Base-by-base conservation (phyloP, 192 early-diverging fungal genomes). In the Rhizoclosmatium sp. region DNA sequence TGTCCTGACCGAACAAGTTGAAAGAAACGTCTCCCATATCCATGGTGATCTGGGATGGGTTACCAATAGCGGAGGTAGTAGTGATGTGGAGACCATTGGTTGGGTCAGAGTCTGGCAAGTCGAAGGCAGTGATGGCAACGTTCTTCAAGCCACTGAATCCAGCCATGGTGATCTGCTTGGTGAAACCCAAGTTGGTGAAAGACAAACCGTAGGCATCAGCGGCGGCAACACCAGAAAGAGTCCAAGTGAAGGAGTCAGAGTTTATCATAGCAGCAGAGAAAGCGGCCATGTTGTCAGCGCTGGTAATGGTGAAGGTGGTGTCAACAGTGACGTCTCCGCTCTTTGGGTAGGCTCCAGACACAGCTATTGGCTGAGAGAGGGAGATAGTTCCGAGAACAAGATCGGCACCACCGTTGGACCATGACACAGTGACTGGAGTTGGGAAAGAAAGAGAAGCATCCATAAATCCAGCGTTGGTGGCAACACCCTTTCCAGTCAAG, bases 231-330 rank as follows among this genome's bases (percentile, higher is more conserved):
- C 73, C 78, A 16, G 54, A 49, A 21, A 85, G 47, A n/a, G 60
- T 23, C 83, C 83, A 85, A 16, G 66, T 59, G 69, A 85, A 82
- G 7, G 47, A 19, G 23, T 44, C 31, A 3, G 40, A 23, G 16
- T 65, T 23, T 31, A 82, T 76, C 65, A 85, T 66, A 75, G 65
- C 75, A 42, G 66, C 69, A 59, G 81, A 65, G 69, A 85, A 82
- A 2, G 4, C 40, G 65, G 67, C 58, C 72, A 85, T 69, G 47
- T 59, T 49, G 49, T n/a, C 59, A 14, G 75, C 65, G 69, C 65
- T 51, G 2, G 2, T 10, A 47, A 85, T 65, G 1, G 4, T 41
- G 58, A 79, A 71, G 23, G 41, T 19, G 12, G 70, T 80, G 9
- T 59, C 69, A 4, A 69, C 3, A 41, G 72, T 56, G 65, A 84